These are phyloP conservation scores for Starmerella scarabaei DNA, from an alignment of 805 yeast genomes.

Conservation along the genomic window DNA sequence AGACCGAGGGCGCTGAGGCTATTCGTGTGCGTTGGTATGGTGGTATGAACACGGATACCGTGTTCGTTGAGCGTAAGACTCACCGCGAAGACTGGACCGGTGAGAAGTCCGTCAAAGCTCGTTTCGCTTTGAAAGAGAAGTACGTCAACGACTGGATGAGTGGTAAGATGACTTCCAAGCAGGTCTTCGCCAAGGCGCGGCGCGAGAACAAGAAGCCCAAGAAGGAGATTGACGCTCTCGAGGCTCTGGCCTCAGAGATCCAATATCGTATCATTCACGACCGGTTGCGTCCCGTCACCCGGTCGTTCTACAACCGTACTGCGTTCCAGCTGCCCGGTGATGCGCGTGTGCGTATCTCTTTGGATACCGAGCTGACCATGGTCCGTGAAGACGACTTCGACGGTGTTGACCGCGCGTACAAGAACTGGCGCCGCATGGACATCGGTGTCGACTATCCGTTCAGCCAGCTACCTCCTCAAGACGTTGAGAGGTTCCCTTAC, in stretches of 20 bases:
- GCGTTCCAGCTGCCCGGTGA: conserved; percentile 99
- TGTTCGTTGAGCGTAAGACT: conserved; percentile 93
- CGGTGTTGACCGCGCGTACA: conserved; percentile 76
- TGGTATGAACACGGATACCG: conserved; percentile 84
- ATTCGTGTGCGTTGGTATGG: conserved; percentile 98
- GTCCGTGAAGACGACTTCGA: conserved; percentile 96
- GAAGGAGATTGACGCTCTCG: conserved; percentile 82
- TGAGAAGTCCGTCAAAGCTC: conserved; percentile 95
- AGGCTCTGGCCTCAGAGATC: conserved; percentile 82
- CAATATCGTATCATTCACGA: conserved; percentile 80
- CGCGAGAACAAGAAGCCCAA: conserved; percentile 79
- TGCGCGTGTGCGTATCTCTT: conserved; percentile 95
- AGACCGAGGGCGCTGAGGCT: conserved; percentile 98
- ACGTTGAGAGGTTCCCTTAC: conserved; percentile 88
- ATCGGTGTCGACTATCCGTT: conserved; percentile 97
- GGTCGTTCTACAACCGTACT: conserved; percentile 94
- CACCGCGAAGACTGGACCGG: conserved; percentile 99
- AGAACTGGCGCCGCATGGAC: conserved; percentile 97
- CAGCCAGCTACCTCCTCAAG: conserved; percentile 66
- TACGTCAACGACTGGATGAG: conserved; percentile 70
- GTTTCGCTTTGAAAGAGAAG: conserved; percentile 85
- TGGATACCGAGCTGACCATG: conserved; percentile 95
- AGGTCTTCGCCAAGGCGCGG: conserved; percentile 83
- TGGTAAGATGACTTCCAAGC: conserved; percentile 76
- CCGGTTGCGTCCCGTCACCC: conserved; percentile 80